Base-by-base conservation (phyloP, 768 basidiomycete genomes). In the Phaffia australis region DNA sequence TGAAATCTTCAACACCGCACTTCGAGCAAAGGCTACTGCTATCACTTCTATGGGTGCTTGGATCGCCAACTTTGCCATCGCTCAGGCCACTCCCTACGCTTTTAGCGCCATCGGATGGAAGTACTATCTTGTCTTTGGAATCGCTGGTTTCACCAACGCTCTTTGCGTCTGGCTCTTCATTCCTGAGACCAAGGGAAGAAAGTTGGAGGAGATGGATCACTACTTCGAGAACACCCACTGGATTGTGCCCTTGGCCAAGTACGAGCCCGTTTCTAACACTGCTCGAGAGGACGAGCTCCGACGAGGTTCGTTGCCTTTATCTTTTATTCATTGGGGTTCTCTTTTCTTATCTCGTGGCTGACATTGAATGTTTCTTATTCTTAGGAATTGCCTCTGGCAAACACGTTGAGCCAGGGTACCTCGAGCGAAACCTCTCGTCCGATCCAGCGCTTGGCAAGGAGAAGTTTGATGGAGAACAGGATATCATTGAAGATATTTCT, bases 141-240 rank as follows among this genome's bases (percentile, higher is more conserved):
- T 81, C 59, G 80, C 78, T 62, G 77, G 79, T 1, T 79, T 80
- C 69, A 79, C 79, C 1, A 81, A 81, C 78, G 78, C 54, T 63
- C 76, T 70, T 1, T 15, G 48, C 51, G 57, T 62, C 58, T 25
- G 29, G 7, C 46, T 25, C 47, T 60, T 48, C 46, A 47, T 19
- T 46, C 27, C 27, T 59, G 56, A 57, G 56, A 57, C 56, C 6
- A 57, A 57, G 27, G 56, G 56, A 3, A 15, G 56, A 6, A 57
- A 29, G 3, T 42, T 57, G 19, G 56, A 57, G 25, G 56, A 73
- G 63, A 73, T 72, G 72, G 74, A 74, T 46, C 1, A 42, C 27
- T 71, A 70, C 66, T 73, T 74, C 70, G 48, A 65, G 15, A 67
- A 69, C 21, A 71, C 63, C 14, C 63, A 68, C 42, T 71, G 68